A percentile compares a stretch with the other conserved stretches of the same genome.
Evolutionary conservation across 495 filamentous ascomycete species (phyloP).

Genomic region (Podospora comata): DNA sequence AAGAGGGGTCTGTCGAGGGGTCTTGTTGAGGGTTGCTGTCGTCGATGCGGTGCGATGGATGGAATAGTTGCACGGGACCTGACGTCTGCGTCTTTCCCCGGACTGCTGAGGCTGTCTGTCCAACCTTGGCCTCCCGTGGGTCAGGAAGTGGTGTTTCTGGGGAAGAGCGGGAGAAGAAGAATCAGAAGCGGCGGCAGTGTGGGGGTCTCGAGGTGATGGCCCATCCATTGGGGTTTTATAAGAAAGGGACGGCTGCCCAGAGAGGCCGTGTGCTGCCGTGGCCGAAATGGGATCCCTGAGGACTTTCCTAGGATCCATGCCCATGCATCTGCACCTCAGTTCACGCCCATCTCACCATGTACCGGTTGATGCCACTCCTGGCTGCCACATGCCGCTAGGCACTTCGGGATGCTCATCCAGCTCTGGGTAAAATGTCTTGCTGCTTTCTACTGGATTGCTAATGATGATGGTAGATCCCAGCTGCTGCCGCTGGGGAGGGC

Average conservation of each 20-base stretch:
- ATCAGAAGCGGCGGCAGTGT: constrained; percentile 31
- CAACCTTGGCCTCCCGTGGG: constrained; percentile 30
- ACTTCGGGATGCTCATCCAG: background rate
- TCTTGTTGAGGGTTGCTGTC: background rate
- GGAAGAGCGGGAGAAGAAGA: constrained; percentile 28
- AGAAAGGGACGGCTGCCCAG: constrained; percentile 12
- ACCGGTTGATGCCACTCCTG: constrained; percentile 1
- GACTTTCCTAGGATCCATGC: constrained; percentile 11
- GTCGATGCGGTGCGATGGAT: background rate
- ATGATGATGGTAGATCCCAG: background rate
- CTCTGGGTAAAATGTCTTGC: background rate
- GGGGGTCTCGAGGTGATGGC: constrained; percentile 31
- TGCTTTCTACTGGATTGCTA: background rate
- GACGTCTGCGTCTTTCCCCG: constrained; percentile 13
- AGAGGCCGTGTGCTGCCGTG: constrained; percentile 21
- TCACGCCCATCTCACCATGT: background rate
- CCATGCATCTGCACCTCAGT: background rate
- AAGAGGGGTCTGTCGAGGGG: background rate
- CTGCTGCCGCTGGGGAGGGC: background rate
- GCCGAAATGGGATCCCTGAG: constrained; percentile 13
- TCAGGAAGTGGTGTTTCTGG: constrained; percentile 26
- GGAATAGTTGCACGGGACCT: constrained; percentile 22
- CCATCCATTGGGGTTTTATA: constrained; percentile 20
- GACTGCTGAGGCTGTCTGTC: constrained; percentile 22
- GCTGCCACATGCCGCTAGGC: constrained; percentile 7